Percentiles rank a stretch among this genome's conserved stretches.
Conservation (phyloP, 805 yeast genomes). For the Sugiyamaella marilandica region DNA sequence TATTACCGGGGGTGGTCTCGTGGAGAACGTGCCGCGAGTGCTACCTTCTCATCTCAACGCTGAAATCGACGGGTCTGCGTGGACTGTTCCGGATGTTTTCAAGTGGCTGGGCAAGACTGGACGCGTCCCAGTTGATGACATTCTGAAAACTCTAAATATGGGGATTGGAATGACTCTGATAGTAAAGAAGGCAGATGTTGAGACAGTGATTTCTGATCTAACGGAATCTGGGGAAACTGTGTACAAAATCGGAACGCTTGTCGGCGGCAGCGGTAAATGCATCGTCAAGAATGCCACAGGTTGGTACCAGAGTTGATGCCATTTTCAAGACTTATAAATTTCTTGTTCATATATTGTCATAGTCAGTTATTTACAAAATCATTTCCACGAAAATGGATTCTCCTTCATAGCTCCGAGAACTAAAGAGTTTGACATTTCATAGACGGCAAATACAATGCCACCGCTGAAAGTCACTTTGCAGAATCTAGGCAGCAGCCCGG, state of each 20-base stretch:
- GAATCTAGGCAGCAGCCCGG: conserved; percentile 50
- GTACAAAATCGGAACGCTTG: conserved; percentile 58
- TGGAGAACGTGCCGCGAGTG: conserved; percentile 94
- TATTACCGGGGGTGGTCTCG: conserved; percentile 97
- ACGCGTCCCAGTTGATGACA: conserved; percentile 78
- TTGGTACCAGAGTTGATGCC: conserved; percentile 29
- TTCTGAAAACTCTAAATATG: conserved; percentile 86
- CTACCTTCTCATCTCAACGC: conserved; percentile 80
- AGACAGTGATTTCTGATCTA: conserved; percentile 48
- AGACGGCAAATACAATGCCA: conserved; percentile 60
- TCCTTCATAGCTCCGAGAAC: conserved; percentile 37
- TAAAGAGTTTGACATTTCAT: conserved; percentile 51
- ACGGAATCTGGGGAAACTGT: conserved; percentile 69
- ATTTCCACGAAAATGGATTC: conserved; percentile 36
- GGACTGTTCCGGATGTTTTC: conserved; percentile 88
- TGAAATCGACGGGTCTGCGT: conserved; percentile 64
- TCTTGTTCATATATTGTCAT: background rate
- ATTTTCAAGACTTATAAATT: background rate
- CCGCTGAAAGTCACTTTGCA: conserved; percentile 68
- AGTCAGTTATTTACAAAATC: background rate
- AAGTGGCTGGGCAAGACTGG: conserved; percentile 93
- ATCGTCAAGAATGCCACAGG: conserved; percentile 29
- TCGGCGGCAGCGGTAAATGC: conserved; percentile 40
- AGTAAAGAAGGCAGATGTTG: conserved; percentile 65
- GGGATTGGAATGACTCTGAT: conserved; percentile 96